Conservation (phyloP, 495 filamentous ascomycete species). For the Trichoderma erinaceum region DNA sequence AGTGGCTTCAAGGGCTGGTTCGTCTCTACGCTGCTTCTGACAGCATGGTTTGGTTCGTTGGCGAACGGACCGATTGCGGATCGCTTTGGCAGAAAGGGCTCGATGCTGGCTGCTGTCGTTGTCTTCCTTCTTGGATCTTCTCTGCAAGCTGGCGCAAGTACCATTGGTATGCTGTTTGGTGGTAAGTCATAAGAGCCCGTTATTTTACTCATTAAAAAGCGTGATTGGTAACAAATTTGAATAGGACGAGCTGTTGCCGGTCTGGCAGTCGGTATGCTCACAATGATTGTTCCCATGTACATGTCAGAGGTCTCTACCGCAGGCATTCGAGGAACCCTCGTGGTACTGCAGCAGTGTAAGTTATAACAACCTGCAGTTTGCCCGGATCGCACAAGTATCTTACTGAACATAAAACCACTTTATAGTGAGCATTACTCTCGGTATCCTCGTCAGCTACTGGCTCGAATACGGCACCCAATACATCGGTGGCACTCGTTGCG, state of each 20-base stretch:
- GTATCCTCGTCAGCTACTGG: conserved; percentile 52
- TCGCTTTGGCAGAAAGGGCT: conserved; percentile 22
- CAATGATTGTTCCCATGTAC: conserved; percentile 41
- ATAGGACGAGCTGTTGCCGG: conserved; percentile 44
- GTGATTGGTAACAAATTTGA: background rate
- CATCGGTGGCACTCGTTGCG: conserved; percentile 40
- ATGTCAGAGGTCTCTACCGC: conserved; percentile 51
- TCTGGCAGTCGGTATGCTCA: conserved; percentile 33
- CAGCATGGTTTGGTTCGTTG: conserved; percentile 27
- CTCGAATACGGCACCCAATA: conserved; percentile 51
- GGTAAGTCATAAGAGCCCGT: background rate
- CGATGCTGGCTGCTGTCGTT: conserved; percentile 24
- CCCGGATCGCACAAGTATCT: background rate
- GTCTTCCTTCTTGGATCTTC: conserved; percentile 30
- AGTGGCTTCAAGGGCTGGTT: conserved; percentile 26
- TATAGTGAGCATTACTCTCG: conserved; percentile 39
- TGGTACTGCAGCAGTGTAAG: conserved; percentile 46
- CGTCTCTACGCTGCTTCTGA: conserved; percentile 19
- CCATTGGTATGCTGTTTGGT: conserved; percentile 36
- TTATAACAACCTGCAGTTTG: conserved; percentile 21
- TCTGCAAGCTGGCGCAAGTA: conserved; percentile 37
- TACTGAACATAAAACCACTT: background rate
- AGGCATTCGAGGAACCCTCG: conserved; percentile 46
- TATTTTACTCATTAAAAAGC: conserved; percentile 17
- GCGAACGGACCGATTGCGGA: conserved; percentile 28